These are phyloP conservation scores for Kwoniella europaea DNA, from an alignment of 768 basidiomycete species.

Conservation along the genomic window DNA sequence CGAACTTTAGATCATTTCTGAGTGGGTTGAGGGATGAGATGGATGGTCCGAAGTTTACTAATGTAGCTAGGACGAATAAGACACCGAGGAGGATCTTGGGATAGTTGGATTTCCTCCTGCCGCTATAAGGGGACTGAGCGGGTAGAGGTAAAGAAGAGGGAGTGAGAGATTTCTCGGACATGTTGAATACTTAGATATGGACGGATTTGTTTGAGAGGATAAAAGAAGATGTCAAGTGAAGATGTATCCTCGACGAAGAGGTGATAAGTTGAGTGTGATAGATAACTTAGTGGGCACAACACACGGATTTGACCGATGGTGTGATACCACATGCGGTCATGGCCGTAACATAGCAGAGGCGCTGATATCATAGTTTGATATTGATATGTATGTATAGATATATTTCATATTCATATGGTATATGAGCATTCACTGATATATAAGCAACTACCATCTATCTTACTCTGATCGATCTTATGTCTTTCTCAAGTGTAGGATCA, in stretches of 20 bases:
- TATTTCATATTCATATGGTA: not conserved
- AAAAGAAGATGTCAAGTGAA: too few relatives aligned
- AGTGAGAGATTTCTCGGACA: conserved; percentile 12
- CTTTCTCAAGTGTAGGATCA: not conserved
- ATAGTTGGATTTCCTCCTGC: not conserved
- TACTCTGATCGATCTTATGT: not conserved
- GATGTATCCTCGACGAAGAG: too few relatives aligned
- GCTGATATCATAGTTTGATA: not conserved
- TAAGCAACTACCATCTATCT: not conserved
- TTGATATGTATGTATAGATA: conserved; percentile 5
- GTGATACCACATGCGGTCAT: not conserved
- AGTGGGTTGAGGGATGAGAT: conserved; percentile 4
- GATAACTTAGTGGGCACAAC: not conserved
- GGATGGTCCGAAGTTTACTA: conserved; percentile 21
- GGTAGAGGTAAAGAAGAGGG: not conserved
- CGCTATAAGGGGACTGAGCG: not conserved
- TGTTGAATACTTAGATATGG: not conserved
- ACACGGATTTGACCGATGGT: conserved; percentile 18
- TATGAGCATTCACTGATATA: not conserved
- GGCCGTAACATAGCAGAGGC: not conserved
- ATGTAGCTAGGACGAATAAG: conserved; percentile 20
- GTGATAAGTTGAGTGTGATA: too few relatives aligned
- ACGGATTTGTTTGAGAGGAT: not conserved
- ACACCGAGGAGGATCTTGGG: conserved; percentile 18
- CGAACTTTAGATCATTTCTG: not conserved